Percentiles rank a stretch among this genome's conserved stretches.
Evolutionary conservation across 495 filamentous ascomycete genomes (phyloP).

Genomic region (Tetracladium marchalianum): DNA sequence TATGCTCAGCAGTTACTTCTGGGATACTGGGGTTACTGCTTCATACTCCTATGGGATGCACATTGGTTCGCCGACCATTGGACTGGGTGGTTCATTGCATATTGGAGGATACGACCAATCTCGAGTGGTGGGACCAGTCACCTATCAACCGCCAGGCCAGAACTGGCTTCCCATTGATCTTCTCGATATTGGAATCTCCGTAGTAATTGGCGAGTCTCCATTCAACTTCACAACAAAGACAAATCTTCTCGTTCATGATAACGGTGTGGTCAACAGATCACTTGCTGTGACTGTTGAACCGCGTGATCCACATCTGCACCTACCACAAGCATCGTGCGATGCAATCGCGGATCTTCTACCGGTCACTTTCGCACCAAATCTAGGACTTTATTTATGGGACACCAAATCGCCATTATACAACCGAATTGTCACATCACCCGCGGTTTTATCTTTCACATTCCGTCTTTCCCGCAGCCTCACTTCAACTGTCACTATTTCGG

Average conservation of each 20-base stretch:
- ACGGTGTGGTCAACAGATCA: conserved; percentile 13
- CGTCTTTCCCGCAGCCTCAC: neutral
- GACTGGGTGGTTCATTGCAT: conserved; percentile 30
- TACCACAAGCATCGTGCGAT: conserved; percentile 40
- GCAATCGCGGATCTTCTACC: conserved; percentile 36
- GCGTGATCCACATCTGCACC: conserved; percentile 36
- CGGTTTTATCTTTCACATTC: conserved; percentile 41
- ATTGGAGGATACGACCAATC: conserved; percentile 43
- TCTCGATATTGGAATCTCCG: conserved; percentile 31
- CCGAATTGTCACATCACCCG: conserved; percentile 34
- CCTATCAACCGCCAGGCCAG: neutral
- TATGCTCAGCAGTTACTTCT: too few relatives aligned
- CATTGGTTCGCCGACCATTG: conserved; percentile 35
- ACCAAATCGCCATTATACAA: conserved; percentile 28
- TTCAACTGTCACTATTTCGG: neutral
- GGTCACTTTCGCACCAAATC: conserved; percentile 26
- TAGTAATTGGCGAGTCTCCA: conserved; percentile 32
- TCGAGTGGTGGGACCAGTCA: conserved; percentile 10
- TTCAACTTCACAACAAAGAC: conserved; percentile 25
- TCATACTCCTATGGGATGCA: conserved; percentile 44
- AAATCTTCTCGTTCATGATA: conserved; percentile 28
- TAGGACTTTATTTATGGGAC: conserved; percentile 44
- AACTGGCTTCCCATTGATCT: conserved; percentile 14
- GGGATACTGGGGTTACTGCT: neutral
- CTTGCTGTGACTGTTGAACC: conserved; percentile 27